A percentile compares a stretch with the other conserved stretches of the same genome.
Evolutionary conservation across 768 basidiomycete genomes (phyloP).

Genomic region (Hygrophoropsis aurantiaca): DNA sequence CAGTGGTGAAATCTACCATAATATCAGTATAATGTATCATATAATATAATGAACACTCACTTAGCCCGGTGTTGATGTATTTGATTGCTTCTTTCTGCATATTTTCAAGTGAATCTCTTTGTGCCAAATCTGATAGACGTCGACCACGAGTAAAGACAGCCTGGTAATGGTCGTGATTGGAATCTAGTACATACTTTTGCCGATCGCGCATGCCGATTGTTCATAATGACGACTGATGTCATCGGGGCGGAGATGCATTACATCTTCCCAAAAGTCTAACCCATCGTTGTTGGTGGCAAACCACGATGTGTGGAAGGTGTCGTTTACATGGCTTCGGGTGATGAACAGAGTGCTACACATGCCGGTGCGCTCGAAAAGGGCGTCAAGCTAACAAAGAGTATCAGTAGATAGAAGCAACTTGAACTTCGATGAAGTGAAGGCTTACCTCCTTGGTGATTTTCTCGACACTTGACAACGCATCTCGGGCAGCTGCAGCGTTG

Average conservation of each 20-base stretch:
- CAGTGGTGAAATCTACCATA: too few species aligned
- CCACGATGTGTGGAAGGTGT: background rate
- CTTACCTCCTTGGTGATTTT: background rate
- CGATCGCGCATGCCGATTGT: conserved; percentile 4
- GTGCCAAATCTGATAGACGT: background rate
- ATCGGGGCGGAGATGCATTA: background rate
- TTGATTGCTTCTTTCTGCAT: background rate
- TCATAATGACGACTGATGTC: conserved; percentile 1
- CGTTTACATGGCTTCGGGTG: conserved; percentile 1
- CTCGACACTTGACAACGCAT: background rate
- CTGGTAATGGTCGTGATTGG: background rate
- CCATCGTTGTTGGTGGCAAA: background rate
- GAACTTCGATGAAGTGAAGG: background rate
- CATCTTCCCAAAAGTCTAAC: conserved; percentile 2
- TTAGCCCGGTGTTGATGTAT: too few species aligned
- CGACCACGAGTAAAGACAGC: background rate
- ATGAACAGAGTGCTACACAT: background rate
- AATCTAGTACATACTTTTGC: background rate
- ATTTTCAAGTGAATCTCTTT: background rate
- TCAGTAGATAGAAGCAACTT: background rate
- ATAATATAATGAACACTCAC: too few species aligned
- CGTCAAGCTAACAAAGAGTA: background rate
- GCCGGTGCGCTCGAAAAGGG: background rate
- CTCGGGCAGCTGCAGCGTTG: conserved; percentile 2
- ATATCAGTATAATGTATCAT: too few species aligned